Conservation (phyloP, 345 rosid genomes). For the Rubroshorea leprosula region DNA sequence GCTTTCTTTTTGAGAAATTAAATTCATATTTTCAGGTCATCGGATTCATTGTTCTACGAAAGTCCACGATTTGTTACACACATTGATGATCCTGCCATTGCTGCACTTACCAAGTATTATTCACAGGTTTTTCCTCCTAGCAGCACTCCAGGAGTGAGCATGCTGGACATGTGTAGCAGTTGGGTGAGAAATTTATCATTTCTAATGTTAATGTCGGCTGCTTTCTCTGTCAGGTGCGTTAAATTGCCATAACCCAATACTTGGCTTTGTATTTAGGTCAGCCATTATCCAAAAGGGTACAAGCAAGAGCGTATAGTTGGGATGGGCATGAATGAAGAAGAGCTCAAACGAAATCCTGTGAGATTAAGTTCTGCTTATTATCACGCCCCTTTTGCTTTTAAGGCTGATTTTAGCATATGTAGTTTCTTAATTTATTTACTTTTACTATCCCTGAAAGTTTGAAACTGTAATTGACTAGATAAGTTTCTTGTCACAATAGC, state of each 20-base stretch:
- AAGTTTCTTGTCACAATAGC: not conserved
- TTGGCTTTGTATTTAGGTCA: conserved; percentile 44
- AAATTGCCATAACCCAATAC: not conserved
- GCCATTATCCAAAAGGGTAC: conserved; percentile 90
- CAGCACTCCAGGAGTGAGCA: conserved; percentile 66
- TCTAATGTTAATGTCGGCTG: not conserved
- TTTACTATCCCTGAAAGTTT: no score
- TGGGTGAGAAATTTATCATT: conserved; percentile 46
- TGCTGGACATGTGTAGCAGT: conserved; percentile 94
- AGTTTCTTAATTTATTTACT: not conserved
- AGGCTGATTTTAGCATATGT: not conserved
- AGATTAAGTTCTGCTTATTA: conserved; percentile 7
- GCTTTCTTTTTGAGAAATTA: conserved; percentile 1
- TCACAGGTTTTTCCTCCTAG: conserved; percentile 75
- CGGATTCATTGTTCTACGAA: conserved; percentile 73
- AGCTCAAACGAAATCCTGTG: conserved; percentile 72
- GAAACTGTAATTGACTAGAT: not conserved
- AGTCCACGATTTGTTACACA: conserved; percentile 86
- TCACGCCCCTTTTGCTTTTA: not conserved
- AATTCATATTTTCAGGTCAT: conserved; percentile 40
- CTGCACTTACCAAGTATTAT: conserved; percentile 77
- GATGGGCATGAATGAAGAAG: conserved; percentile 83
- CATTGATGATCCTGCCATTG: conserved; percentile 86
- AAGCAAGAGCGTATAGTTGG: conserved; percentile 75
- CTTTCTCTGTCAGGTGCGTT: not conserved